Percentiles rank a stretch among this genome's conserved stretches.
phyloP scores from a whole-genome alignment of 345 rosid genomes.

The Eucalyptus sideroxylon region DNA sequence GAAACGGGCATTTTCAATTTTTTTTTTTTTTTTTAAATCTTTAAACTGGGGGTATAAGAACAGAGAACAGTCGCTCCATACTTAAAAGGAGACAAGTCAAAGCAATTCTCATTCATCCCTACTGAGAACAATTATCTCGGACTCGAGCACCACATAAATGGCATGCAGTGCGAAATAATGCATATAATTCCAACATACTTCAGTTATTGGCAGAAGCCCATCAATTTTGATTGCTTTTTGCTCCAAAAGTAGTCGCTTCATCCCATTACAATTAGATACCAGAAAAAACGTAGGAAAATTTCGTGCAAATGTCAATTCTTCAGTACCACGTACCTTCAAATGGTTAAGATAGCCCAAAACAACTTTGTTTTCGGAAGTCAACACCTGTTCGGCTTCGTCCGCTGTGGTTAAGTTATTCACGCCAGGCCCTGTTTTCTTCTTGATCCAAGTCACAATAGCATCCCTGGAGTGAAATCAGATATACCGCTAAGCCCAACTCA shows the following conservation, averaged over 20 bases:
- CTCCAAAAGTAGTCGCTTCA: not conserved
- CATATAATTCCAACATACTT: not conserved
- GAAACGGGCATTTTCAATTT: not conserved
- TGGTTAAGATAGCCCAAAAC: constrained; percentile 82
- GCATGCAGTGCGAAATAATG: not conserved
- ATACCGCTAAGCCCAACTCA: not conserved
- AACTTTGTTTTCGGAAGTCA: constrained; percentile 69
- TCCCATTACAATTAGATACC: not conserved
- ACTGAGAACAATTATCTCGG: not conserved
- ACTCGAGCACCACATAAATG: not conserved
- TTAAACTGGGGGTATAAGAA: not conserved
- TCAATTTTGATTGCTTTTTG: not conserved
- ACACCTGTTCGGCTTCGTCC: constrained; percentile 75
- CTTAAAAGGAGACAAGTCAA: not conserved
- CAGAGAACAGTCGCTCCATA: not conserved
- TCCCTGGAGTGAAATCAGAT: constrained; percentile 37
- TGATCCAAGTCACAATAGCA: constrained; percentile 85
- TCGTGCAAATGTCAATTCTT: not conserved
- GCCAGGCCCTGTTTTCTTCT: constrained; percentile 94
- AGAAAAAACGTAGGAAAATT: not conserved
- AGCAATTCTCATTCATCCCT: not conserved
- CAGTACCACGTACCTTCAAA: constrained; percentile 50
- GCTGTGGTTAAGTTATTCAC: constrained; percentile 58
- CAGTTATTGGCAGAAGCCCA: not conserved
- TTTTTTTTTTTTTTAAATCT: not conserved